A percentile compares a stretch with the other conserved stretches of the same genome.
These are phyloP conservation scores for Chrysopogon serrulatus DNA, from an alignment of 176 grass and related monocot genomes.

Conservation along the genomic window DNA sequence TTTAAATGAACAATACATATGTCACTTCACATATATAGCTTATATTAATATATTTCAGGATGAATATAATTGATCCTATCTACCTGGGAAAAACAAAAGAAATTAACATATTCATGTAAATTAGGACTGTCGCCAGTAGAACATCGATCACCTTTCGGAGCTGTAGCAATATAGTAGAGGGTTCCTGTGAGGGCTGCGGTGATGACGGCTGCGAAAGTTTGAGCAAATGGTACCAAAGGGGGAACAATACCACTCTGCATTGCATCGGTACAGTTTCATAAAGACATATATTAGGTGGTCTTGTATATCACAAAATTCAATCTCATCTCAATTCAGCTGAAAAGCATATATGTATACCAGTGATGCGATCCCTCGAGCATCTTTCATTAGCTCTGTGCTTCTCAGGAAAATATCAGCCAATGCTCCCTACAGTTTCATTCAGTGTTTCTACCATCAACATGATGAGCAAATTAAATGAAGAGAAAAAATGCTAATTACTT, in stretches of 20 bases:
- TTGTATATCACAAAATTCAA: background rate
- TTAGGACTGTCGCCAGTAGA: background rate
- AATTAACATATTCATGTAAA: constrained; percentile 1
- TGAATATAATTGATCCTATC: background rate
- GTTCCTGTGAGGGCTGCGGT: constrained; percentile 88
- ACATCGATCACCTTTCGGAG: constrained; percentile 57
- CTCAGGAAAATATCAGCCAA: constrained; percentile 81
- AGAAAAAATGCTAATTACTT: background rate
- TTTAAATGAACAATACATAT: constrained; percentile 6
- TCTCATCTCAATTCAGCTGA: background rate
- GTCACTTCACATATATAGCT: background rate
- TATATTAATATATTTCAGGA: background rate
- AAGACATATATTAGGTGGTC: background rate
- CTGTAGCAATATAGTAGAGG: constrained; percentile 80
- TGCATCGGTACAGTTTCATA: constrained; percentile 7
- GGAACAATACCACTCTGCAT: constrained; percentile 83
- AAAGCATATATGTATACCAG: constrained; percentile 46
- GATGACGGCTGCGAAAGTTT: constrained; percentile 90
- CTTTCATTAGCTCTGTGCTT: constrained; percentile 88
- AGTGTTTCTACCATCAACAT: background rate
- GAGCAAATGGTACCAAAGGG: constrained; percentile 83
- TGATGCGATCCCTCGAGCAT: constrained; percentile 74
- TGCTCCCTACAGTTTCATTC: constrained; percentile 51
- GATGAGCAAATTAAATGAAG: constrained; percentile 13
- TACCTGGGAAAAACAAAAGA: background rate